Evolutionary conservation across 2,329 filamentous ascomycete genomes (phyloP).

Genomic region (Trichoderma asperellum): DNA sequence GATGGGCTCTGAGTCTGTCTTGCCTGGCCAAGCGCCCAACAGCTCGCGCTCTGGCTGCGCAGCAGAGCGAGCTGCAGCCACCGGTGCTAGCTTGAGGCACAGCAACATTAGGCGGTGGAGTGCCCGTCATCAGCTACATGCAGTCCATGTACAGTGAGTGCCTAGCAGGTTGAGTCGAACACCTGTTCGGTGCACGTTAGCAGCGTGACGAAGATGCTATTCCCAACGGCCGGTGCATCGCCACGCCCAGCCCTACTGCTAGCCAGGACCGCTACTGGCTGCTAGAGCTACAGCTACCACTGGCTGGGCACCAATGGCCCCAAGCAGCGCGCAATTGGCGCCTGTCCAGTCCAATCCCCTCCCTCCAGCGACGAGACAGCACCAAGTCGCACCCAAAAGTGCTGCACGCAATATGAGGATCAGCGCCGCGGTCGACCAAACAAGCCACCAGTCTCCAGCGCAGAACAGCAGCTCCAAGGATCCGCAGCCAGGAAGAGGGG

Average conservation of each 20-base stretch:
- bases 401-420: constrained; percentile 13
- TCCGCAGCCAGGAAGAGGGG: constrained; percentile 29
- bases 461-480: neutral
- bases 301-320: too few species aligned
- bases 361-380: neutral
- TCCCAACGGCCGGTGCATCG: neutral
- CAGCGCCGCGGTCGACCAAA: constrained; percentile 17
- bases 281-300: neutral
- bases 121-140: neutral
- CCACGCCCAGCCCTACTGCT: neutral
- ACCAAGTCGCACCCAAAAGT: neutral
- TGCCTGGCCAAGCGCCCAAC: neutral
- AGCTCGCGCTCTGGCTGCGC: neutral
- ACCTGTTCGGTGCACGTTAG: neutral
- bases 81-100: neutral
- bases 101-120: neutral
- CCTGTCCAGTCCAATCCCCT: neutral
- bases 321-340: neutral
- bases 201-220: neutral
- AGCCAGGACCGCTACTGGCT: neutral
- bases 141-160: too few species aligned
- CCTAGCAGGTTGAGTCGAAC: neutral
- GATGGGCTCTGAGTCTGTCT: neutral
- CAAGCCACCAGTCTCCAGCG: neutral
- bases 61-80: neutral